phyloP scores from a whole-genome alignment of 2,329 filamentous ascomycete genomes.

The Dactylellina cionopaga region DNA sequence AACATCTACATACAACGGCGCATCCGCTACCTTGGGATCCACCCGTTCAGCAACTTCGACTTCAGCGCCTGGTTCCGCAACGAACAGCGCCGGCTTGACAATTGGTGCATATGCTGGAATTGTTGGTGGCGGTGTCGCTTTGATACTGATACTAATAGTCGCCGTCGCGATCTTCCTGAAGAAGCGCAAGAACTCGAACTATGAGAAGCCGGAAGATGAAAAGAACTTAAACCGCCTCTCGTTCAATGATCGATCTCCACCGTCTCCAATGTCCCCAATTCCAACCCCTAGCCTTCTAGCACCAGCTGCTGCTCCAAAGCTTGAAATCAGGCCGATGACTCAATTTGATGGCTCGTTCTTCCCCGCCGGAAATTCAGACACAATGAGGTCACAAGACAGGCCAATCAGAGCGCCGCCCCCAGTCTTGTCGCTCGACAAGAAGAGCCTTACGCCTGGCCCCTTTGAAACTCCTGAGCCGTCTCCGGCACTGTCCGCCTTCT shows the following conservation, averaged over 20 bases:
- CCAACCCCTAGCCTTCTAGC: slow-evolving; percentile 59
- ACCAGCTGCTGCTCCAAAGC: slow-evolving; percentile 62
- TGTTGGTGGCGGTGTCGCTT: slow-evolving; percentile 80
- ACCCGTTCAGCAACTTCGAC: slow-evolving; percentile 13
- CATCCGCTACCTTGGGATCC: slow-evolving; percentile 25
- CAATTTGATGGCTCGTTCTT: slow-evolving; percentile 57
- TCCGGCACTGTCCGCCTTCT: slow-evolving; percentile 52
- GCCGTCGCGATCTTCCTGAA: slow-evolving; percentile 77
- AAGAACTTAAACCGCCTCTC: slow-evolving; percentile 63
- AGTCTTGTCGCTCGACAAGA: slow-evolving; percentile 55
- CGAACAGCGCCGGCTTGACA: slow-evolving; percentile 45
- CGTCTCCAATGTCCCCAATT: slow-evolving; percentile 59
- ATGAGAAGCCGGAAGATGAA: slow-evolving; percentile 70
- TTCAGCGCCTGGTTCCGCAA: slow-evolving; percentile 13
- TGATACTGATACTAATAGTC: slow-evolving; percentile 73
- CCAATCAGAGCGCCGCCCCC: slow-evolving; percentile 61
- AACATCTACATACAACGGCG: slow-evolving; percentile 10
- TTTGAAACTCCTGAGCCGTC: slow-evolving; percentile 54
- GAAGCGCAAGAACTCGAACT: slow-evolving; percentile 69
- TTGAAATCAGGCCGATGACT: slow-evolving; percentile 61
- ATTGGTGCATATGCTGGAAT: slow-evolving; percentile 71
- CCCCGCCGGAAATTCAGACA: slow-evolving; percentile 49
- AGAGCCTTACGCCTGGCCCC: slow-evolving; percentile 59
- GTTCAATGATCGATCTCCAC: slow-evolving; percentile 55
- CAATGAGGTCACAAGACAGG: slow-evolving; percentile 62